Conservation (phyloP, 352 stramenopile species). For the Globisporangium orthogonon region DNA sequence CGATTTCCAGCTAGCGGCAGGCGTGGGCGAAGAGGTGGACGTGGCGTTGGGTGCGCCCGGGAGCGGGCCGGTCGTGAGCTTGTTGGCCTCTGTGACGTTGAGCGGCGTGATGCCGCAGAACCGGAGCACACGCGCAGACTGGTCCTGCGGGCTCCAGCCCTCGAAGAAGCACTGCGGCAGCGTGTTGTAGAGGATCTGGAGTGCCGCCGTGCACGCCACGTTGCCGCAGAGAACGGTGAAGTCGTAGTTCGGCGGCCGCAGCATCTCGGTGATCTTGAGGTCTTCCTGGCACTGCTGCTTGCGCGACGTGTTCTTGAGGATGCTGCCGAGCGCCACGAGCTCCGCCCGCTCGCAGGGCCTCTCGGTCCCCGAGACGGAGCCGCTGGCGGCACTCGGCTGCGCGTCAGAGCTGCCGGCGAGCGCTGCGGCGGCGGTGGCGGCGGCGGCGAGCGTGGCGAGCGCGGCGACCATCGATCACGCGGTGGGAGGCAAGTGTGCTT, state of each 20-base stretch:
- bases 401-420: slow-evolving; percentile 11
- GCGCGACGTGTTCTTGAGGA: slow-evolving; percentile 43
- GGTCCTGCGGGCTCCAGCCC: slow-evolving; percentile 40
- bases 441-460: slow-evolving; percentile 6
- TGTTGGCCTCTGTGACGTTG: slow-evolving; percentile 16
- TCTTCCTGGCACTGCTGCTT: slow-evolving; percentile 42
- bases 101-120: slow-evolving; percentile 43
- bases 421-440: slow-evolving; percentile 7
- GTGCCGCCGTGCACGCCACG: slow-evolving; percentile 35
- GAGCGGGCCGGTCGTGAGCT: slow-evolving; percentile 7
- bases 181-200: slow-evolving; percentile 51
- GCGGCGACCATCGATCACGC: slow-evolving; percentile 4
- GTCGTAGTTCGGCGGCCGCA: slow-evolving; percentile 22
- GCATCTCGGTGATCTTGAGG: slow-evolving; percentile 43
- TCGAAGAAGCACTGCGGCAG: slow-evolving; percentile 58
- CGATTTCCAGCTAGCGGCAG: slow-evolving; percentile 18
- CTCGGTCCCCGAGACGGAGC: slow-evolving; percentile 30
- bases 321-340: slow-evolving; percentile 26
- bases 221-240: slow-evolving; percentile 35
- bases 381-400: slow-evolving; percentile 17
- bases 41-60: slow-evolving; percentile 6
- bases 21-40: not conserved
- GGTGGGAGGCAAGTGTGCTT: not conserved
- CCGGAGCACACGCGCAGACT: slow-evolving; percentile 30
- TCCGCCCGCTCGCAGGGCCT: slow-evolving; percentile 32